These are phyloP conservation scores for Lichenothelia convexa DNA, from an alignment of 495 filamentous ascomycete genomes.

Conservation along the genomic window DNA sequence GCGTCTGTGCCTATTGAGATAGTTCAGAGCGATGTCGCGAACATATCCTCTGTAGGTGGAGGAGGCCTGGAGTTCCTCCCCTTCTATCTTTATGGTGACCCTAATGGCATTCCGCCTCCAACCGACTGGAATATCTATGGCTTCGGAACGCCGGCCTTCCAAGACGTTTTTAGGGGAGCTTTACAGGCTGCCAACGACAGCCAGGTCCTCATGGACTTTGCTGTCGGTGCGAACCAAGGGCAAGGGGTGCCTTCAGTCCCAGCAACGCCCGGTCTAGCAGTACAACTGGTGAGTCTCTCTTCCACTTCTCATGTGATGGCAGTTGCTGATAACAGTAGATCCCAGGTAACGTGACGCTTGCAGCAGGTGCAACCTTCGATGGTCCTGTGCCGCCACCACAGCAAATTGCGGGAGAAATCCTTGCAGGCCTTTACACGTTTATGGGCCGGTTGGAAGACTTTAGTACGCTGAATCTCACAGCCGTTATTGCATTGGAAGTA, in stretches of 20 bases:
- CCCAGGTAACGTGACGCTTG: conserved; percentile 3
- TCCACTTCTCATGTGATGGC: too few relatives aligned
- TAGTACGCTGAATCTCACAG: conserved; percentile 5
- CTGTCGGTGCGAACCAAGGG: conserved; percentile 30
- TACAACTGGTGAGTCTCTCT: conserved; percentile 2
- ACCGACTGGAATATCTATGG: conserved; percentile 29
- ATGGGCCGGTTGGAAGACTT: conserved; percentile 2
- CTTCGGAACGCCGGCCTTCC: conserved; percentile 28
- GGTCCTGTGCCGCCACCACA: conserved; percentile 2
- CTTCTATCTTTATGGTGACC: conserved; percentile 24
- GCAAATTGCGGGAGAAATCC: neutral
- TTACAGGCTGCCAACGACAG: conserved; percentile 22
- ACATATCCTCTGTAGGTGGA: conserved; percentile 18
- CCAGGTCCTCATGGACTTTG: conserved; percentile 28
- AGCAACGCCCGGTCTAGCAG: conserved; percentile 5
- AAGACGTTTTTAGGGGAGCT: conserved; percentile 20
- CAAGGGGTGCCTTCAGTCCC: conserved; percentile 27
- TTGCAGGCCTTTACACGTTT: conserved; percentile 3
- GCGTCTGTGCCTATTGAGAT: conserved; percentile 19
- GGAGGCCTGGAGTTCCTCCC: conserved; percentile 28
- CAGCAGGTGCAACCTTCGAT: conserved; percentile 1
- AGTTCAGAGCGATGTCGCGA: conserved; percentile 21
- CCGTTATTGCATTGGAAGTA: conserved; percentile 4
- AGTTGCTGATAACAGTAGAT: too few relatives aligned
- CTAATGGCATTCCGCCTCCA: neutral